Percentiles rank a stretch among this genome's conserved stretches.
phyloP scores from a whole-genome alignment of 78 protist species.

The Emiliania huxleyi region DNA sequence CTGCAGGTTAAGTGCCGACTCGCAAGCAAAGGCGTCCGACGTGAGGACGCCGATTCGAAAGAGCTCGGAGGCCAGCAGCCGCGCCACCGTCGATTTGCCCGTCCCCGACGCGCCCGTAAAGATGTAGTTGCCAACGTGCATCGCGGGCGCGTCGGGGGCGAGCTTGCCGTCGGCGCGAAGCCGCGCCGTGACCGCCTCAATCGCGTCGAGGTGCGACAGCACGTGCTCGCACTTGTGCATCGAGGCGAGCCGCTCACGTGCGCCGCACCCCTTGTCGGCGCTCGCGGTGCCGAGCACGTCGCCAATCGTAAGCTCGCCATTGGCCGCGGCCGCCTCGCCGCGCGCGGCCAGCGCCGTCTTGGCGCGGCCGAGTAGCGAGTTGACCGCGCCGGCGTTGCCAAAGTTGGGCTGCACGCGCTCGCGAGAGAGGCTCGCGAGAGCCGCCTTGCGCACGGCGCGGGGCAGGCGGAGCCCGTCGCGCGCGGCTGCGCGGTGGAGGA shows the following conservation, averaged over 20 bases:
- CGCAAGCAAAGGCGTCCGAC: background rate
- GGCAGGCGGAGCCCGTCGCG: background rate
- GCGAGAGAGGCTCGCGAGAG: background rate
- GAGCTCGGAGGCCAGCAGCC: background rate
- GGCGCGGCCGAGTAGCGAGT: constrained; percentile 9
- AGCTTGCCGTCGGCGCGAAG: background rate
- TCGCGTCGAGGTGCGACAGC: background rate
- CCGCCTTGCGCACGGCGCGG: background rate
- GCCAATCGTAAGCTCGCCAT: background rate
- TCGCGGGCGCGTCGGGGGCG: background rate
- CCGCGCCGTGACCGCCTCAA: background rate
- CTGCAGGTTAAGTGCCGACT: background rate
- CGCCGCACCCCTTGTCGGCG: background rate
- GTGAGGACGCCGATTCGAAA: constrained; percentile 5
- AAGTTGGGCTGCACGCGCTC: constrained; percentile 42
- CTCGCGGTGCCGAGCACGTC: background rate
- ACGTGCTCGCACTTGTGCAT: background rate
- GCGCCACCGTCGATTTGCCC: constrained; percentile 55
- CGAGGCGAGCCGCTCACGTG: too few relatives aligned
- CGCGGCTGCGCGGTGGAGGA: background rate
- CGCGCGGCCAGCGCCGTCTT: background rate
- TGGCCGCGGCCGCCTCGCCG: background rate
- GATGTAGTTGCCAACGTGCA: too few relatives aligned
- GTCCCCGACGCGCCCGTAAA: constrained; percentile 41
- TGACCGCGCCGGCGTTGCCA: constrained; percentile 62